phyloP scores from a whole-genome alignment of 108 stramenopile species.

The Aureococcus anophagefferens region DNA sequence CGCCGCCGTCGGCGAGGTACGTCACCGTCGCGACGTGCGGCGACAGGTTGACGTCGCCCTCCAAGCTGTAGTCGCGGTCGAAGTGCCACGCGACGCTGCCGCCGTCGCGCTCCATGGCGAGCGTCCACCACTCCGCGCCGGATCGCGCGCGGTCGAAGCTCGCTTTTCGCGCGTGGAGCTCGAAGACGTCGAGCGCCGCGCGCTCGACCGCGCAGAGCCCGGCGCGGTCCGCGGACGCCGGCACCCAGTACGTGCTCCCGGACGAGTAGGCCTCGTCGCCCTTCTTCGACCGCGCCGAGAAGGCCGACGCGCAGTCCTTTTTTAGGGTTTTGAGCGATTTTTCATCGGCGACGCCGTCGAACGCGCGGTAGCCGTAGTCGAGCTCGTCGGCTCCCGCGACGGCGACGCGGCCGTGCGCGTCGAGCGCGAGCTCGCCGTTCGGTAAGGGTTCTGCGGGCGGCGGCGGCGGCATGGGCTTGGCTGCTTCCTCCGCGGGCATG shows the following conservation, averaged over 20 bases:
- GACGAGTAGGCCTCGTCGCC: conserved; percentile 58
- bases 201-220: conserved; percentile 37
- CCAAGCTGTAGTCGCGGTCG: conserved; percentile 78
- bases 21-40: conserved; percentile 65
- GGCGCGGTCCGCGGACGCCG: conserved; percentile 33
- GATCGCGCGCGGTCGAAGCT: conserved; percentile 53
- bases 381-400: no score
- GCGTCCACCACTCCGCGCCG: conserved; percentile 86
- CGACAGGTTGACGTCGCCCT: conserved; percentile 52
- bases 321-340: no score
- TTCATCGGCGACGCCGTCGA: no score
- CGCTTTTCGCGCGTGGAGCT: conserved; percentile 8
- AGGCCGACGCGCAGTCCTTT: no score
- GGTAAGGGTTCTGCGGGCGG: no score
- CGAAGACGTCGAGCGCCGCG: conserved; percentile 60
- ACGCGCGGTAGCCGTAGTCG: no score
- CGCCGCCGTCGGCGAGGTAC: conserved; percentile 67
- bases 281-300: conserved; percentile 10
- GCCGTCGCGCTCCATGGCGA: conserved; percentile 53
- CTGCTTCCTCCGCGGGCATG: no score
- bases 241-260: conserved; percentile 71
- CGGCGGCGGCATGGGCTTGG: no score
- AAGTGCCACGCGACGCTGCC: conserved; percentile 78
- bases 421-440: no score
- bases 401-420: no score